phyloP scores from a whole-genome alignment of 441 rosid genomes.

The Pelargonium citronellum region DNA sequence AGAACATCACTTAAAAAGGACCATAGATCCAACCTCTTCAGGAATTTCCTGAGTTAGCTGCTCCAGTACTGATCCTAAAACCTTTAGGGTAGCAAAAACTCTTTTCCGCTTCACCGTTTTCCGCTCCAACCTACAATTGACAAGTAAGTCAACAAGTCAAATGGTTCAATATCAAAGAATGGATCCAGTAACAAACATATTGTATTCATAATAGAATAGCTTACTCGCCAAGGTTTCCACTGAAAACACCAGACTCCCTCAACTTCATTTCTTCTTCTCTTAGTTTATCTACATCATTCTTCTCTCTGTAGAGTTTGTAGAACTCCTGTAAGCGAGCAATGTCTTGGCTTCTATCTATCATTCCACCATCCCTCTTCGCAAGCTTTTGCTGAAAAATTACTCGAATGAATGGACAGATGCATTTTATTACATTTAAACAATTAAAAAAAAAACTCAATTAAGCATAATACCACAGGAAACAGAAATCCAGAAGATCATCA shows the following conservation, averaged over 20 bases:
- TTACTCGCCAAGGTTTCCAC: conserved; percentile 73
- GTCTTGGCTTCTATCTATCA: conserved; percentile 85
- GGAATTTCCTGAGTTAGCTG: conserved; percentile 79
- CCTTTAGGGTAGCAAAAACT: conserved; percentile 78
- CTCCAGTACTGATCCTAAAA: conserved; percentile 76
- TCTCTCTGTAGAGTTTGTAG: conserved; percentile 73
- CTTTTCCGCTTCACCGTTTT: conserved; percentile 76
- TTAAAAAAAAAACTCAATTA: background rate
- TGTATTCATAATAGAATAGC: conserved; percentile 24
- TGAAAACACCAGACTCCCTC: conserved; percentile 65
- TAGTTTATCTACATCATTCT: conserved; percentile 64
- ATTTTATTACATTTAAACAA: background rate
- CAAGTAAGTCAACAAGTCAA: conserved; percentile 14
- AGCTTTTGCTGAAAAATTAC: conserved; percentile 75
- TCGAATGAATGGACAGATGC: conserved; percentile 13
- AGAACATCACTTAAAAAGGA: conserved; percentile 18
- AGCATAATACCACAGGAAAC: background rate
- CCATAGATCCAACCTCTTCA: conserved; percentile 58
- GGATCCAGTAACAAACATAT: background rate
- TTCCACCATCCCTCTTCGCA: conserved; percentile 79
- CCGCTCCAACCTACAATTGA: conserved; percentile 64
- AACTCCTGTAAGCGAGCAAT: conserved; percentile 70
- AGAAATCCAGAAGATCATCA: background rate
- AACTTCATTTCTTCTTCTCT: conserved; percentile 75
- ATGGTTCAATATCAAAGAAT: conserved; percentile 2